Evolutionary conservation across 2,329 filamentous ascomycete species (phyloP).

Genomic region (Phialophora expanda): DNA sequence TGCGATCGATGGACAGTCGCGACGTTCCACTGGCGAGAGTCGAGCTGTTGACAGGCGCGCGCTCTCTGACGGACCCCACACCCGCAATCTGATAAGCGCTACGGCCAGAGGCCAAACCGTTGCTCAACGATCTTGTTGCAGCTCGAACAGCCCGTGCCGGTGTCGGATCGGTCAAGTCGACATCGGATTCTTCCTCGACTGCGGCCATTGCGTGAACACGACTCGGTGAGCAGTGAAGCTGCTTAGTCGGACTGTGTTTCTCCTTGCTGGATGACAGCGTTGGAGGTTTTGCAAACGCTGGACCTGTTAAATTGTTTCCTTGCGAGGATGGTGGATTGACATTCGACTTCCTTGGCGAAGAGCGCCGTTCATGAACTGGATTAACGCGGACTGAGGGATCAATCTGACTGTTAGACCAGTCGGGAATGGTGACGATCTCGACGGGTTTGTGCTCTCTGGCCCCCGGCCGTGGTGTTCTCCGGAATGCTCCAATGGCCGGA

Average conservation of each 20-base stretch:
- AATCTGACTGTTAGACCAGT: not conserved
- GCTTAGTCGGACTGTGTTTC: not conserved
- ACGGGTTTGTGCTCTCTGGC: not conserved
- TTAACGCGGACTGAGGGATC: not conserved
- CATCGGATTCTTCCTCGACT: not conserved
- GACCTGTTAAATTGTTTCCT: not conserved
- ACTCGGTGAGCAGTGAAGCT: not conserved
- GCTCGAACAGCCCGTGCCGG: not conserved
- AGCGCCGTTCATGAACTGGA: not conserved
- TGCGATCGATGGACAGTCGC: not conserved
- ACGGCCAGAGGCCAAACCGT: not conserved
- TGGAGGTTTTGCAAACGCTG: not conserved
- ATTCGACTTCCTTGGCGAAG: not conserved
- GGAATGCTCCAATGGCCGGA: not conserved
- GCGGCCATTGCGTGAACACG: not conserved
- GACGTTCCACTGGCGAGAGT: not conserved
- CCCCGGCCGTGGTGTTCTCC: not conserved
- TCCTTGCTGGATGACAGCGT: not conserved
- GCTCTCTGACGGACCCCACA: not conserved
- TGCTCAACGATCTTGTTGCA: not conserved
- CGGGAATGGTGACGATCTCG: not conserved
- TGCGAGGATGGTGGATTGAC: not conserved
- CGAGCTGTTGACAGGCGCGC: not conserved
- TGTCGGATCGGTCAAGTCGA: not conserved
- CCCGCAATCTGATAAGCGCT: not conserved